These are phyloP conservation scores for Fraxinus sp. DNA, from an alignment of 305 asterid species.

Conservation along the genomic window DNA sequence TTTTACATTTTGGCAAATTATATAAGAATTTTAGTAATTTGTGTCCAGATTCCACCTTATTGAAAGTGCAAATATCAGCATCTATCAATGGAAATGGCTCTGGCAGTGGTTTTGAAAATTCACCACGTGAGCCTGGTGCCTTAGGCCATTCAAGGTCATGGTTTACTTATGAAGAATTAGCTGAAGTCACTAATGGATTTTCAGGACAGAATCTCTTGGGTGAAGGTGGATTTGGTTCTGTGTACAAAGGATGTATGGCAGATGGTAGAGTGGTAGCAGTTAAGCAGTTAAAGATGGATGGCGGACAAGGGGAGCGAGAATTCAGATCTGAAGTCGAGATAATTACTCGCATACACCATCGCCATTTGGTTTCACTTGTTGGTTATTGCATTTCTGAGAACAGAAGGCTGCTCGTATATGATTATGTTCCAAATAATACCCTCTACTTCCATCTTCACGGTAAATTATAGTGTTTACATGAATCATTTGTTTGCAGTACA, in stretches of 20 bases:
- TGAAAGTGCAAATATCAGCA: slow-evolving; percentile 47
- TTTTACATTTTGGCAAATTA: not conserved
- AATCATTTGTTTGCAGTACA: slow-evolving; percentile 12
- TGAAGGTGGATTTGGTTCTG: slow-evolving; percentile 88
- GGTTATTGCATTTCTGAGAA: slow-evolving; percentile 86
- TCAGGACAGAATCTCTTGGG: slow-evolving; percentile 70
- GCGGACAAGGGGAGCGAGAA: slow-evolving; percentile 91
- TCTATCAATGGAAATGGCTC: slow-evolving; percentile 44
- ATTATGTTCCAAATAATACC: slow-evolving; percentile 76
- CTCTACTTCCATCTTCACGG: slow-evolving; percentile 97
- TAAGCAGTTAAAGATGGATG: slow-evolving; percentile 72
- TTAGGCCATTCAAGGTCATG: slow-evolving; percentile 67
- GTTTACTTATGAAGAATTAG: slow-evolving; percentile 71
- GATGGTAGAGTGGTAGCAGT: slow-evolving; percentile 91
- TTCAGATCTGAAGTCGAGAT: slow-evolving; percentile 92
- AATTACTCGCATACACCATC: slow-evolving; percentile 86
- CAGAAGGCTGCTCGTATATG: slow-evolving; percentile 77
- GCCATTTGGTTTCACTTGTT: slow-evolving; percentile 89
- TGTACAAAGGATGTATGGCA: slow-evolving; percentile 66
- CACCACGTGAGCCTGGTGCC: slow-evolving; percentile 56
- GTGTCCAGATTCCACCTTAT: slow-evolving; percentile 55
- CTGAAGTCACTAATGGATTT: slow-evolving; percentile 65
- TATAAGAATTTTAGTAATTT: slow-evolving; percentile 22
- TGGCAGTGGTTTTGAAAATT: slow-evolving; percentile 33
- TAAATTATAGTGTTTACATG: slow-evolving; percentile 31